phyloP scores from a whole-genome alignment of 805 yeast genomes.

The Lipomyces oligophaga region DNA sequence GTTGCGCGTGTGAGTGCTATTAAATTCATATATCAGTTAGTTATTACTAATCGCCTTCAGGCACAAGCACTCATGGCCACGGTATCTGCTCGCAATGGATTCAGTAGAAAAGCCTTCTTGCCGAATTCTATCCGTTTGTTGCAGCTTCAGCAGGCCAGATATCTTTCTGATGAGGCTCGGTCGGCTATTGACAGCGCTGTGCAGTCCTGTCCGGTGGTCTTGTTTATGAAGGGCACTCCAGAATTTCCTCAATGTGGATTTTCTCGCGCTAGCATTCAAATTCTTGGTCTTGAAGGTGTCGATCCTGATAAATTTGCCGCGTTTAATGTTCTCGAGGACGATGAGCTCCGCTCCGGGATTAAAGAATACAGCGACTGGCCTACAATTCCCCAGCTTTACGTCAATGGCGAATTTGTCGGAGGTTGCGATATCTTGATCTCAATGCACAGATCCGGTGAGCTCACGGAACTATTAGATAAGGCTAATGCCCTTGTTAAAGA shows the following conservation, averaged over 20 bases:
- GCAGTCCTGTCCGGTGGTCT: constrained; percentile 84
- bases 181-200: constrained; percentile 85
- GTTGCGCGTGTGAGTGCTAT: constrained; percentile 17
- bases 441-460: constrained; percentile 90
- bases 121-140: constrained; percentile 10
- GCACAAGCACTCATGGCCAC: constrained; percentile 11
- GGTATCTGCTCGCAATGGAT: constrained; percentile 8
- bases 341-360: constrained; percentile 89
- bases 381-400: constrained; percentile 93
- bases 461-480: constrained; percentile 71
- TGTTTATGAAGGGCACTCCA: constrained; percentile 98
- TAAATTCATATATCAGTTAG: not conserved
- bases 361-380: constrained; percentile 98
- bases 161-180: constrained; percentile 71
- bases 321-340: constrained; percentile 91
- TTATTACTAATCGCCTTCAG: not conserved
- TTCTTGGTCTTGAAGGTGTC: constrained; percentile 93
- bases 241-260: constrained; percentile 98
- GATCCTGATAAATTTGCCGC: constrained; percentile 97
- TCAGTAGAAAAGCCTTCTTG: constrained; percentile 3
- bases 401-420: constrained; percentile 84
- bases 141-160: constrained; percentile 39
- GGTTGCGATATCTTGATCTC: constrained; percentile 94
- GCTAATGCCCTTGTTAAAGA: constrained; percentile 11
- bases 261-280: constrained; percentile 88